Conservation (phyloP, 129 eudicot genomes). For the Flaveria ramosissima region DNA sequence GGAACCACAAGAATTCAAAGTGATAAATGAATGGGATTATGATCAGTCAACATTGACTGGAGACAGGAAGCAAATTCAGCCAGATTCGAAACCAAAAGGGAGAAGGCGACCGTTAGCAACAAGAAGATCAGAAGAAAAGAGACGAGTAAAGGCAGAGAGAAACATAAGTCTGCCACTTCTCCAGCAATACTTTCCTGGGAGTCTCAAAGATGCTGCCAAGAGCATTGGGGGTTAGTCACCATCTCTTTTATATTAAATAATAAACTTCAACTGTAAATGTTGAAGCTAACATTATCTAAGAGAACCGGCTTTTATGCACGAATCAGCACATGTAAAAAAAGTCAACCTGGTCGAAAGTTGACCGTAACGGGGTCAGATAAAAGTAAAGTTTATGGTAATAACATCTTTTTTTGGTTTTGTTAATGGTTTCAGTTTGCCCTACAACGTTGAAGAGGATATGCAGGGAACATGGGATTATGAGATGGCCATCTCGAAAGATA, state of each 20-base stretch:
- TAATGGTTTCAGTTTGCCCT: slow-evolving; percentile 49
- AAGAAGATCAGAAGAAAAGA: slow-evolving; percentile 41
- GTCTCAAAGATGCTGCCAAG: slow-evolving; percentile 74
- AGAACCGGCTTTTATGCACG: background rate
- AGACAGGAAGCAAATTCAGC: slow-evolving; percentile 26
- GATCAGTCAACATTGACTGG: slow-evolving; percentile 27
- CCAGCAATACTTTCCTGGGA: slow-evolving; percentile 67
- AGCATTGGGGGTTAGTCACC: slow-evolving; percentile 55
- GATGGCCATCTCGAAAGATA: slow-evolving; percentile 79
- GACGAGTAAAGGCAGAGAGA: slow-evolving; percentile 48
- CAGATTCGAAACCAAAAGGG: slow-evolving; percentile 35
- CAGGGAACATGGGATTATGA: slow-evolving; percentile 68
- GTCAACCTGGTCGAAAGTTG: slow-evolving; percentile 12
- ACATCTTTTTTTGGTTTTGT: slow-evolving; percentile 7
- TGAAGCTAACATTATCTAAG: background rate
- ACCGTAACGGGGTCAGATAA: background rate
- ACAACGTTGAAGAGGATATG: slow-evolving; percentile 79
- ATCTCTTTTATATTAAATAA: slow-evolving; percentile 14
- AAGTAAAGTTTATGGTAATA: background rate
- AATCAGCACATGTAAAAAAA: background rate
- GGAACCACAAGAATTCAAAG: slow-evolving; percentile 61
- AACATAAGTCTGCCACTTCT: slow-evolving; percentile 59
- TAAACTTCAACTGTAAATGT: background rate
- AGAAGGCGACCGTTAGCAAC: slow-evolving; percentile 33
- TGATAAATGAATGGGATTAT: slow-evolving; percentile 41